Base-by-base conservation (phyloP, 225 moss, liverwort and hornwort genomes). In the Polytrichum commune region DNA sequence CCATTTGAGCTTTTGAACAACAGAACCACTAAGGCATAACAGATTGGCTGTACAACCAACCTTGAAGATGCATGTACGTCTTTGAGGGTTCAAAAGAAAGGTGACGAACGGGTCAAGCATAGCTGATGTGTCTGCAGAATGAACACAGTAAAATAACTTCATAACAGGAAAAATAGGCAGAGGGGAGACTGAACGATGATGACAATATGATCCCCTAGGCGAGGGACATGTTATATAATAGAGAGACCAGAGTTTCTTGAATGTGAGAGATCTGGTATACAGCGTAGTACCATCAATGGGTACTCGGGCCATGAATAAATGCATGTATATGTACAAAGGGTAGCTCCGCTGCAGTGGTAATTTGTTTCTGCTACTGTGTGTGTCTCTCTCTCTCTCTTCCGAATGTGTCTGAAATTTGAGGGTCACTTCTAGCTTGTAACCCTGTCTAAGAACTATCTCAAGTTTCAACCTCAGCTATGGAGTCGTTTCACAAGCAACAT, bases 311-410 rank as follows among this genome's bases (percentile, higher is more conserved):
- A 65, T 64, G 78, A 75, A 60, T 78, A 67, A 75, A 68, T 68
- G 73, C 54, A 35, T 70, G 75, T 57, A 19, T 74, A 64, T 66
- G 63, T 78, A 79, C 76, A 85, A 67, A 71, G 74, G 62, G 62
- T 35, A 26, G 60, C 56, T 71, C 73, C 38, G 19, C 76, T 64
- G 65, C 65, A 7, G 54, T 29, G 24, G 8, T 55, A 58, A 68
- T 53, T 60, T 29, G 55, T 57, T 69, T 62, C 73, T 13, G 6
- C 29, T 46, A 46, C 46, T 58, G 24, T 58, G 6, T 6, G 1
- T 29, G 5, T 29, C 5, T 58, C 58, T 73, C 62, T 22, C 66
- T 73, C 56, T 26, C 69, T 68, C 65, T 56, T 28, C 7, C 46
- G 76, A 30, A 32, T 69, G 24, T 53, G 27, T 62, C 19, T 65